phyloP scores from a whole-genome alignment of 768 basidiomycete species.

The Russula foetens region DNA sequence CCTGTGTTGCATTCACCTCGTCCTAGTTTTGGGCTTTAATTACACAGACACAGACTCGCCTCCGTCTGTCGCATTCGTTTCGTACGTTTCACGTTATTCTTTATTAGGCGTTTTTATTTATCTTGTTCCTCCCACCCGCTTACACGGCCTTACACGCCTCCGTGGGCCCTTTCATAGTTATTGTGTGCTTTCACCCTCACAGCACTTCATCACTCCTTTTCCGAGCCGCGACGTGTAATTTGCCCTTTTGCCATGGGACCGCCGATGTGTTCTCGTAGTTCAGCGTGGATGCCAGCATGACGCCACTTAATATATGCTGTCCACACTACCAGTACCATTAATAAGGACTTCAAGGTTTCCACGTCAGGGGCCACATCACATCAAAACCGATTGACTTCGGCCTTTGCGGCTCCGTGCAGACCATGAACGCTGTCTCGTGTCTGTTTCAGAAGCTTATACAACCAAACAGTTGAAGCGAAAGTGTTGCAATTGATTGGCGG shows the following conservation, averaged over 20 bases:
- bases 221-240: neutral
- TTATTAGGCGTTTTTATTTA: neutral
- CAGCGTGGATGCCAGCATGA: no score
- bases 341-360: no score
- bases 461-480: no score
- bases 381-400: no score
- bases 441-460: no score
- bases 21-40: neutral
- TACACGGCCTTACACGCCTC: neutral
- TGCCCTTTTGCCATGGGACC: neutral
- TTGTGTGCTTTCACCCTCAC: neutral
- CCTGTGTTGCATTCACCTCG: neutral
- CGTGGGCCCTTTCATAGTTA: neutral
- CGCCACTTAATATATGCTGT: no score
- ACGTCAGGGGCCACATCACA: no score
- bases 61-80: neutral
- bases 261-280: no score
- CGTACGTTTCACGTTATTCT: neutral
- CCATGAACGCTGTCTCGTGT: no score
- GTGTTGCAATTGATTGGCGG: no score
- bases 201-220: neutral
- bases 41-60: neutral
- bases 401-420: no score
- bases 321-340: no score
- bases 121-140: neutral